Percentiles rank a stretch among this genome's conserved stretches.
Evolutionary conservation across 257 asterid genomes (phyloP).

Genomic region (Eucommia ulmoides): DNA sequence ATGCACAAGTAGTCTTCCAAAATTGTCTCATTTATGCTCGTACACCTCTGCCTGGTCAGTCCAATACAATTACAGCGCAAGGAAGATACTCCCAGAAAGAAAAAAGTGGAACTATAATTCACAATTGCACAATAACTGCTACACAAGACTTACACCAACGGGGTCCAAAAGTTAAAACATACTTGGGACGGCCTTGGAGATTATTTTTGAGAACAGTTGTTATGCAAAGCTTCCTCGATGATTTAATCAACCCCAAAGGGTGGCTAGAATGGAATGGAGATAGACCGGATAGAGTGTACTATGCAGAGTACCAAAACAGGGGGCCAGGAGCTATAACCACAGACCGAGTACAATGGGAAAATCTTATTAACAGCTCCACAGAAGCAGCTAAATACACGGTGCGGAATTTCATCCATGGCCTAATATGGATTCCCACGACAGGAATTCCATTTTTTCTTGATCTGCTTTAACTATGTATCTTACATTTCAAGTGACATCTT

Average conservation of each 20-base stretch:
- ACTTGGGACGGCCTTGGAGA: slow-evolving; percentile 80
- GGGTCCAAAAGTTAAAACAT: slow-evolving; percentile 31
- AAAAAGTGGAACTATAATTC: slow-evolving; percentile 58
- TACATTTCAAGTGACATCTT: too few relatives aligned
- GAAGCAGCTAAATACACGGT: too few relatives aligned
- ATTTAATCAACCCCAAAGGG: slow-evolving; percentile 37
- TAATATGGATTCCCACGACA: too few relatives aligned
- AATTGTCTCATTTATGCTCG: slow-evolving; percentile 56
- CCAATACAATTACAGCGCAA: slow-evolving; percentile 70
- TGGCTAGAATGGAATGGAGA: slow-evolving; percentile 63
- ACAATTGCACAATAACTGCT: slow-evolving; percentile 60
- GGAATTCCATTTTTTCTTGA: too few relatives aligned
- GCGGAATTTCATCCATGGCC: too few relatives aligned
- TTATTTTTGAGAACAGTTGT: slow-evolving; percentile 49
- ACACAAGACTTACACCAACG: slow-evolving; percentile 35
- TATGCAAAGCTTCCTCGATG: slow-evolving; percentile 49
- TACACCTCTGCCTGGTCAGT: slow-evolving; percentile 57
- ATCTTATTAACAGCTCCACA: too few relatives aligned
- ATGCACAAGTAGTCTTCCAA: slow-evolving; percentile 73
- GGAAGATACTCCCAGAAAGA: slow-evolving; percentile 34
- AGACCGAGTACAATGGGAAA: too few relatives aligned
- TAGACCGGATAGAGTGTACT: slow-evolving; percentile 52
- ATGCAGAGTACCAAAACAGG: too few relatives aligned
- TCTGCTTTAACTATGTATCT: too few relatives aligned
- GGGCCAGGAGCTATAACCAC: too few relatives aligned